A percentile compares a stretch with the other conserved stretches of the same genome.
Evolutionary conservation across 106 monocot genomes (phyloP).

Genomic region (Dioscorea dumetorum): DNA sequence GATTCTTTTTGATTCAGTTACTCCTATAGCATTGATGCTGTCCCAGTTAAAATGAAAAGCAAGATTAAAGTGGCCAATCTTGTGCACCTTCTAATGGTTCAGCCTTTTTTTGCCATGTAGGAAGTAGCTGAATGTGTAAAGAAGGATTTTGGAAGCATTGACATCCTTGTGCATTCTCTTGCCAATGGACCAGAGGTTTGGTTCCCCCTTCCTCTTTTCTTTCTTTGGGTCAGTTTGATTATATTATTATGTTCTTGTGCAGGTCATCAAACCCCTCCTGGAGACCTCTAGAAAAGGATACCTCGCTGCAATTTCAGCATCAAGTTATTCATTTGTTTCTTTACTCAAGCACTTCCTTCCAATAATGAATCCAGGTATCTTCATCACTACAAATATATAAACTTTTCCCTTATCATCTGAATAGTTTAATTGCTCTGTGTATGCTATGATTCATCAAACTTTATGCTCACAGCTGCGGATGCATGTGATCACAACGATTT

Average conservation of each 20-base stretch:
- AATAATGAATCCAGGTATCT: conserved; percentile 90
- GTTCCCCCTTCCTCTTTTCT: not conserved
- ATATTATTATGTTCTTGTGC: not conserved
- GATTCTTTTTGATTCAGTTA: not conserved
- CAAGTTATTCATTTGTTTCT: conserved; percentile 90
- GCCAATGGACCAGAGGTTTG: conserved; percentile 91
- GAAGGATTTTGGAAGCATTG: conserved; percentile 91
- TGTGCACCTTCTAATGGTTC: not conserved
- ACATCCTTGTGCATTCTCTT: conserved; percentile 97
- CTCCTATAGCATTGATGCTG: not conserved
- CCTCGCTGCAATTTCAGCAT: conserved; percentile 93
- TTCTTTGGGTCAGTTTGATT: not conserved
- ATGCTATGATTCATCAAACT: no score
- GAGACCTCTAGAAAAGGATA: conserved; percentile 94
- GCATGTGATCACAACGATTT: no score
- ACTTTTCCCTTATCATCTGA: no score
- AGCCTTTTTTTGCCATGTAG: conserved; percentile 17
- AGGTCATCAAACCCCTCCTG: conserved; percentile 86
- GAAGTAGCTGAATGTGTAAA: conserved; percentile 88
- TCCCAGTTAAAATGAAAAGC: not conserved
- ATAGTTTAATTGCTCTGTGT: no score
- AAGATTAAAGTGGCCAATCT: not conserved
- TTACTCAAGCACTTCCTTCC: conserved; percentile 89
- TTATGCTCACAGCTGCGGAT: no score
- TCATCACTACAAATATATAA: not conserved